phyloP scores from a whole-genome alignment of 2,329 filamentous ascomycete species.

The Hirsutella minnesotensis region DNA sequence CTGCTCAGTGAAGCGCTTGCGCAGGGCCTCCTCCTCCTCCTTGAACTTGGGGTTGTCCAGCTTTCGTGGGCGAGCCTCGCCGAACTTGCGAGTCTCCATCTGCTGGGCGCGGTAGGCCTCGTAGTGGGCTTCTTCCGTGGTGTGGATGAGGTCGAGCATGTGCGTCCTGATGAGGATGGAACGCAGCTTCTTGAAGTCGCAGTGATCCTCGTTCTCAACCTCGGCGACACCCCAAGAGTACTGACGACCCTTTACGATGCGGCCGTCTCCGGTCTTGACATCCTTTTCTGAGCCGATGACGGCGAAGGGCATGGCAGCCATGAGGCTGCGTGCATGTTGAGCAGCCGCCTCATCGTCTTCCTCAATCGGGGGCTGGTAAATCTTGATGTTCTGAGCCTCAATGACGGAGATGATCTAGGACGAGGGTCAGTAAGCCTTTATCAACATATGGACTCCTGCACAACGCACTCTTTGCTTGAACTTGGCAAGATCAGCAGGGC shows the following conservation, averaged over 20 bases:
- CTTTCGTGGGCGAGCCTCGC: slow-evolving; percentile 93
- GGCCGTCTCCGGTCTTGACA: slow-evolving; percentile 89
- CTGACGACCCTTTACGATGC: slow-evolving; percentile 96
- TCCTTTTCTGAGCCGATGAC: slow-evolving; percentile 99
- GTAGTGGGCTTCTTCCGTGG: slow-evolving; percentile 98
- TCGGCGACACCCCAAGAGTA: slow-evolving; percentile 99
- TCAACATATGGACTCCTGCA: neutral
- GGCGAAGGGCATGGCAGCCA: slow-evolving; percentile 96
- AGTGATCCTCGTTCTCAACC: slow-evolving; percentile 99
- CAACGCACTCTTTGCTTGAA: slow-evolving; percentile 81
- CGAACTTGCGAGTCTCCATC: slow-evolving; percentile 99
- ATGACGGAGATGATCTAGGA: slow-evolving; percentile 81
- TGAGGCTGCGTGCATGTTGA: slow-evolving; percentile 85
- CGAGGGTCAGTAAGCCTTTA: slow-evolving; percentile 14
- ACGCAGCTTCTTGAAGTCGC: slow-evolving; percentile 99
- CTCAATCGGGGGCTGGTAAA: slow-evolving; percentile 95
- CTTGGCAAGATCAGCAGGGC: slow-evolving; percentile 76
- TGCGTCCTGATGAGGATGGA: slow-evolving; percentile 98
- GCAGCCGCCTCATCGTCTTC: slow-evolving; percentile 96
- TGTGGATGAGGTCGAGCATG: slow-evolving; percentile 99
- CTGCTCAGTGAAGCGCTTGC: slow-evolving; percentile 99
- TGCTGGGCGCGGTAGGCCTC: slow-evolving; percentile 98
- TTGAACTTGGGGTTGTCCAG: slow-evolving; percentile 99
- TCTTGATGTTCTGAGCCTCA: slow-evolving; percentile 98
- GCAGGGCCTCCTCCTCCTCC: slow-evolving; percentile 95